Conservation (phyloP, 148 eudicot species). For the Hydrangea macrophylla region DNA sequence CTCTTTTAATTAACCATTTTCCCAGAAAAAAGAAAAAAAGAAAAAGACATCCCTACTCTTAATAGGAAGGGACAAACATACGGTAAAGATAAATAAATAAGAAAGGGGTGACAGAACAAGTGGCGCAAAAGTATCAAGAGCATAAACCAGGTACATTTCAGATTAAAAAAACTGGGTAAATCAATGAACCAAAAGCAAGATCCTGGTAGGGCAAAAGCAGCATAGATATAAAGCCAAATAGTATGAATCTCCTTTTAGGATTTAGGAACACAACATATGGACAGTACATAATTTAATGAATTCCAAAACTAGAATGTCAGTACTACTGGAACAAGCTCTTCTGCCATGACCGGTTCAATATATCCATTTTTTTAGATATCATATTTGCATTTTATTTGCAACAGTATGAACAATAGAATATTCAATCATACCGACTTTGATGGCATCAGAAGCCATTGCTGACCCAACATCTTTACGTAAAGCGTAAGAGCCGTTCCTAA, state of each 20-base stretch:
- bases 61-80: neutral
- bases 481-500: slow-evolving; percentile 36
- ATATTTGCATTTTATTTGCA: too few species aligned
- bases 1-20: too few species aligned
- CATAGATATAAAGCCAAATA: neutral
- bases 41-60: too few species aligned
- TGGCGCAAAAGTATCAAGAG: neutral
- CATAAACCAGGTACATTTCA: neutral
- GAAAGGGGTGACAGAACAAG: neutral
- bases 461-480: slow-evolving; percentile 43
- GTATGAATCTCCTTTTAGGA: neutral
- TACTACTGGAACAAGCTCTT: too few species aligned
- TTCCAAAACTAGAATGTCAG: too few species aligned
- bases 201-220: neutral
- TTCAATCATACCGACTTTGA: slow-evolving; percentile 64
- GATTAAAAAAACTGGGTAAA: neutral
- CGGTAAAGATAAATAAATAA: neutral
- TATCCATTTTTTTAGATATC: too few species aligned
- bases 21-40: too few species aligned
- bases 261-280: neutral
- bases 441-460: slow-evolving; percentile 71
- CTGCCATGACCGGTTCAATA: too few species aligned
- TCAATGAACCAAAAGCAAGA: neutral
- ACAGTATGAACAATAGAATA: neutral
- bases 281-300: neutral